Evolutionary conservation across 495 filamentous ascomycete genomes (phyloP).

Genomic region (Podospora tetraspora): DNA sequence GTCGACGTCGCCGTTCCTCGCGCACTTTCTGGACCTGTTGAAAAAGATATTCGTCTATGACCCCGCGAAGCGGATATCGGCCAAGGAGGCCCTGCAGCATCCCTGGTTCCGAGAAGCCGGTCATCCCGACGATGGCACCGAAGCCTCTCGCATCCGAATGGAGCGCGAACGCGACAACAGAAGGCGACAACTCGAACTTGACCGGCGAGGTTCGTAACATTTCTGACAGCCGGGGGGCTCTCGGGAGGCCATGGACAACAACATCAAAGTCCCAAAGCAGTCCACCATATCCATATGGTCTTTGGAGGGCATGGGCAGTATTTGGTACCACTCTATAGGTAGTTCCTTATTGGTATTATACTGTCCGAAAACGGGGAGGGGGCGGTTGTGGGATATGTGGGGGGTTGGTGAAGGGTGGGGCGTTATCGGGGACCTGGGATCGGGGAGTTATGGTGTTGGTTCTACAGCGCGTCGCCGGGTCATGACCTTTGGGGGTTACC

Average conservation of each 20-base stretch:
- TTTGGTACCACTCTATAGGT: neutral
- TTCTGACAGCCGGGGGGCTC: no score
- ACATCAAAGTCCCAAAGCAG: neutral
- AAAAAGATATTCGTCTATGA: slow-evolving; percentile 94
- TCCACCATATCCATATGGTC: neutral
- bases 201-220: slow-evolving; percentile 10
- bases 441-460: slow-evolving; percentile 10
- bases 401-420: neutral
- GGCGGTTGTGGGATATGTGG: no score
- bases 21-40: slow-evolving; percentile 80
- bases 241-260: no score
- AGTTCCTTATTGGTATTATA: neutral
- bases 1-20: slow-evolving; percentile 67
- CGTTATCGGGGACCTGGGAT: neutral
- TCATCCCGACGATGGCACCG: slow-evolving; percentile 83
- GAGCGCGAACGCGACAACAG: slow-evolving; percentile 41
- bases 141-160: slow-evolving; percentile 69
- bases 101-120: slow-evolving; percentile 87
- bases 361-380: neutral
- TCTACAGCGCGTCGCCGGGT: slow-evolving; percentile 3
- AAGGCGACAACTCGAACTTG: slow-evolving; percentile 2
- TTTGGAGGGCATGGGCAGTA: no score
- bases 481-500: slow-evolving; percentile 11
- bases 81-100: slow-evolving; percentile 84
- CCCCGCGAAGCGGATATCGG: slow-evolving; percentile 81